A percentile compares a stretch with the other conserved stretches of the same genome.
phyloP scores from a whole-genome alignment of 208 protist genomes.

The Crithidia expoeki region DNA sequence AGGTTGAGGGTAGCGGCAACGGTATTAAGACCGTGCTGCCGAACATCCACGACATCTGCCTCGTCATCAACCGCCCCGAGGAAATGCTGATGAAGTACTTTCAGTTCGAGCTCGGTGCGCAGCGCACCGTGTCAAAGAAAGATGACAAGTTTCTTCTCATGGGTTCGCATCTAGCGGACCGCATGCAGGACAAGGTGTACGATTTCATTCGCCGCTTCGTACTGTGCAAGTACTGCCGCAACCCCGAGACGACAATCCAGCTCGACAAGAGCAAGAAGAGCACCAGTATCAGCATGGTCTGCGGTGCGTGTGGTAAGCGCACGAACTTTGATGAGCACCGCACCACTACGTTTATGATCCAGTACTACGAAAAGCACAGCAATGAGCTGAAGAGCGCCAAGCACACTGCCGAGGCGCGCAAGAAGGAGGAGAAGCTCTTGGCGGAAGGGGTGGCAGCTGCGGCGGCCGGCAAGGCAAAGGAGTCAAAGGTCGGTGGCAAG shows the following conservation, averaged over 20 bases:
- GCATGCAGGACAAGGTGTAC: slow-evolving; percentile 86
- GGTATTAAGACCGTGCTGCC: slow-evolving; percentile 95
- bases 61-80: slow-evolving; percentile 88
- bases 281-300: slow-evolving; percentile 56
- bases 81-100: slow-evolving; percentile 92
- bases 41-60: slow-evolving; percentile 93
- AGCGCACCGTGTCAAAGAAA: slow-evolving; percentile 76
- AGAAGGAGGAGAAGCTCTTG: slow-evolving; percentile 35
- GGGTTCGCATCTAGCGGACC: slow-evolving; percentile 75
- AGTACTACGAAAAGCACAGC: slow-evolving; percentile 81
- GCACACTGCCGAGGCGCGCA: slow-evolving; percentile 46
- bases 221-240: slow-evolving; percentile 88
- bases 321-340: slow-evolving; percentile 43
- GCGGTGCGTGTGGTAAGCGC: slow-evolving; percentile 75
- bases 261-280: slow-evolving; percentile 65
- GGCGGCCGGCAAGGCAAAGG: slow-evolving; percentile 22
- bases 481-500: slow-evolving; percentile 29
- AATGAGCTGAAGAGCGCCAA: slow-evolving; percentile 53
- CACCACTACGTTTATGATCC: slow-evolving; percentile 56
- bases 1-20: slow-evolving; percentile 94
- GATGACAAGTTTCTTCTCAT: slow-evolving; percentile 92
- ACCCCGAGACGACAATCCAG: slow-evolving; percentile 81
- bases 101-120: slow-evolving; percentile 85
- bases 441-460: slow-evolving; percentile 24
- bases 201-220: slow-evolving; percentile 88